A percentile compares a stretch with the other conserved stretches of the same genome.
phyloP scores from a whole-genome alignment of 495 filamentous ascomycete genomes.

The Saxophila tyrrhenica region DNA sequence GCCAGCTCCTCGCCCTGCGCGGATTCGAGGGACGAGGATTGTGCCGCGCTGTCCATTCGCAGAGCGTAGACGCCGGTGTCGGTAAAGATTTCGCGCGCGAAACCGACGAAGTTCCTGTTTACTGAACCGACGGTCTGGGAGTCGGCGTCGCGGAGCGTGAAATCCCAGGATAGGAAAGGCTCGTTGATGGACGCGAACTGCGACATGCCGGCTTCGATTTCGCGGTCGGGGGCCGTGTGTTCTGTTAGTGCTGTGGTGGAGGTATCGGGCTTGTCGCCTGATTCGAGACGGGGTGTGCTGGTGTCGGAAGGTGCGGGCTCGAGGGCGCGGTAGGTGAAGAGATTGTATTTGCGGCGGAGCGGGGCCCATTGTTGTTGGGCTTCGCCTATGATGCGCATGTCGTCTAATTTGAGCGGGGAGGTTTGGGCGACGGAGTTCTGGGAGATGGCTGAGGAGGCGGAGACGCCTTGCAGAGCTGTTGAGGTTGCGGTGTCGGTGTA shows the following conservation, averaged over 20 bases:
- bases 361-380: constrained; percentile 60
- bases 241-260: constrained; percentile 35
- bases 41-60: constrained; percentile 47
- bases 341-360: constrained; percentile 54
- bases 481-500: constrained; percentile 27
- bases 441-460: constrained; percentile 33
- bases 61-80: constrained; percentile 61
- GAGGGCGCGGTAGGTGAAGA: constrained; percentile 43
- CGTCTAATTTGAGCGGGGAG: constrained; percentile 39
- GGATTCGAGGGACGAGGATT: constrained; percentile 6
- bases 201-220: constrained; percentile 36
- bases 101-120: constrained; percentile 57
- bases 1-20: constrained; percentile 8
- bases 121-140: constrained; percentile 43
- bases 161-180: constrained; percentile 36
- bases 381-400: constrained; percentile 58
- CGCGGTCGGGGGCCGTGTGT: constrained; percentile 16
- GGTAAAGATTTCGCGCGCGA: constrained; percentile 61
- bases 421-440: constrained; percentile 36
- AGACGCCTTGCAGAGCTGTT: constrained; percentile 34
- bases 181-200: constrained; percentile 51
- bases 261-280: constrained; percentile 38
- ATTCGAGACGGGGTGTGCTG: constrained; percentile 27
- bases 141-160: constrained; percentile 25
- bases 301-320: constrained; percentile 19